Evolutionary conservation across 1,284 basidiomycete species (phyloP), one percentile per base, ranked within the genome.

Genomic region (Athelia sp.): DNA sequence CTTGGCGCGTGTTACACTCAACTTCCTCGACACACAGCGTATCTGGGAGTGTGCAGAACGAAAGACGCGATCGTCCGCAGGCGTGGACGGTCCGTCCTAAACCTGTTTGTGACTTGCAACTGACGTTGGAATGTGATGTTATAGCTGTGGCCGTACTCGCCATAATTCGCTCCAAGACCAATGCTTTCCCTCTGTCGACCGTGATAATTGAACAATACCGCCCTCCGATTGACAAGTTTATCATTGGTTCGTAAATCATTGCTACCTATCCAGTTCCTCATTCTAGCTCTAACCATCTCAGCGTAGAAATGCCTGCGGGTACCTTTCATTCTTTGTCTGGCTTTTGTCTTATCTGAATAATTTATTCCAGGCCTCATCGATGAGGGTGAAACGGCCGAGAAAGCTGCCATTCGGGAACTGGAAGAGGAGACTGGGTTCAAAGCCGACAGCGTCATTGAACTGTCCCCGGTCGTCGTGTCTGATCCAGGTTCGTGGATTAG

Each of bases 391-490:
- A 81, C 82, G 1, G 75, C 89, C 0, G 87, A 87, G 66, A 69
- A 78, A 49, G 80, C 91, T 1, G 93, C 91, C 1, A 73, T 93
- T 31, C 80, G 93, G 31, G 94, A 98, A 62, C 76, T 98, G 8
- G 75, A 85, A 58, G 94, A 98, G 68, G 94, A 97, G 68, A 96
- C 93, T 0, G 93, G 93, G 1, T 95, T 87, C 66, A 80, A 74
- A 54, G 83, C 77, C n/a, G 71, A 75, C 55, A 68, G 70, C 34
- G 73, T 93, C 31, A 61, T 84, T 23, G 76, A 89, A 47, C 74
- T 82, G 0, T 86, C 88, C 1, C 81, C 87, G 1, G 63, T 90
- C 1, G 63, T 90, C 22, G 89, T 89, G 36, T 75, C 73, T 55
- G 90, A 92, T 69, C 91, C 82, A 62, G 92, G 87, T 87, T 36